Percentiles rank a stretch among this genome's conserved stretches.
These are phyloP conservation scores for Podaxis sp. DNA, from an alignment of 768 basidiomycete genomes.

Conservation along the genomic window DNA sequence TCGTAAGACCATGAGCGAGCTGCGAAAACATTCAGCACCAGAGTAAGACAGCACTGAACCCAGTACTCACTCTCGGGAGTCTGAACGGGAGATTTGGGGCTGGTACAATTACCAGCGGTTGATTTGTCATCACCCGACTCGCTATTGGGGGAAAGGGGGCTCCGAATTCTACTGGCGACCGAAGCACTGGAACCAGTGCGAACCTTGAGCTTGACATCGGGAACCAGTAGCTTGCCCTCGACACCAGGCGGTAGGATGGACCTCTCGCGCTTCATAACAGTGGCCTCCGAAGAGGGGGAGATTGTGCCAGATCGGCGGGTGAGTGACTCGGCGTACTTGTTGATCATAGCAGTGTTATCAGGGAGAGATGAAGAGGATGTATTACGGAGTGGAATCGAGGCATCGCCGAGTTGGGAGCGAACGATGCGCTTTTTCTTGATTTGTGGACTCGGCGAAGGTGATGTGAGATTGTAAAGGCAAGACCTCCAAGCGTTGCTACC, in stretches of 20 bases:
- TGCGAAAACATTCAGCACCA: conserved; percentile 23
- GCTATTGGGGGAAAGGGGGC: conserved; percentile 31
- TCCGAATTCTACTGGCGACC: conserved; percentile 33
- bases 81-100: conserved; percentile 20
- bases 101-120: conserved; percentile 21
- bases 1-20: conserved; percentile 79
- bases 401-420: conserved; percentile 22
- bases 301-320: conserved; percentile 16
- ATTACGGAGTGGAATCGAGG: conserved; percentile 6
- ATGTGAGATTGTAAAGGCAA: conserved; percentile 48
- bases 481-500: conserved; percentile 65
- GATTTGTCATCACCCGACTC: conserved; percentile 29
- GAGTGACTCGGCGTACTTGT: conserved; percentile 50
- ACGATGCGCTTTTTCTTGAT: conserved; percentile 8
- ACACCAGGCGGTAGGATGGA: conserved; percentile 57
- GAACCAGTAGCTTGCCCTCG: conserved; percentile 61
- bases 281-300: conserved; percentile 1
- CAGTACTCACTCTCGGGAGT: conserved; percentile 49
- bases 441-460: conserved; percentile 48
- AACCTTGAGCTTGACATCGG: conserved; percentile 40
- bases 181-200: conserved; percentile 35
- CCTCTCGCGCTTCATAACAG: conserved; percentile 40
- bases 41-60: background rate
- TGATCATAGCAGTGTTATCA: conserved; percentile 41
- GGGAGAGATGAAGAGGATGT: conserved; percentile 19